Evolutionary conservation across 2,329 filamentous ascomycete genomes (phyloP).

Genomic region (Xylaria sp.): DNA sequence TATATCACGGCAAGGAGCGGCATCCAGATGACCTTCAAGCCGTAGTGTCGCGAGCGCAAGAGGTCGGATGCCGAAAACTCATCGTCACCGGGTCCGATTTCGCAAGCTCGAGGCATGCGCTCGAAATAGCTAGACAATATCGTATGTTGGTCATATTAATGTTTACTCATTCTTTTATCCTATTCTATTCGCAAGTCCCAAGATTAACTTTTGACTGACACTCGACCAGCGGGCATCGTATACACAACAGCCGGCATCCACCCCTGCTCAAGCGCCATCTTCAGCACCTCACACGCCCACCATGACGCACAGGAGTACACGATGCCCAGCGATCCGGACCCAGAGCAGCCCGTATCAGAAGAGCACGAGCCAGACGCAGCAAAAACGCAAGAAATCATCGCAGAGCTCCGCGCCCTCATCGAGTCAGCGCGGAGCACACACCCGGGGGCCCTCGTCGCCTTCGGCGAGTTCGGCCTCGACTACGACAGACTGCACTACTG

Average conservation of each 20-base stretch:
- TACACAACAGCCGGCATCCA: slow-evolving; percentile 95
- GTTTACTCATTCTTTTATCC: background rate
- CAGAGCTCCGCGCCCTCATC: slow-evolving; percentile 73
- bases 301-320: slow-evolving; percentile 59
- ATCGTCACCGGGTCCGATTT: slow-evolving; percentile 95
- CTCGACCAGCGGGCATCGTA: slow-evolving; percentile 71
- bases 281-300: slow-evolving; percentile 66
- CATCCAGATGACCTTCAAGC: slow-evolving; percentile 79
- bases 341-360: slow-evolving; percentile 60
- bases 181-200: background rate
- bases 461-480: slow-evolving; percentile 96
- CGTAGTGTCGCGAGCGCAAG: slow-evolving; percentile 80
- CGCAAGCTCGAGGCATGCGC: slow-evolving; percentile 77
- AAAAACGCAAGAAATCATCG: slow-evolving; percentile 63
- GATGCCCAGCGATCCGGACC: slow-evolving; percentile 65
- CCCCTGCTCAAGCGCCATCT: slow-evolving; percentile 85
- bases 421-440: slow-evolving; percentile 60
- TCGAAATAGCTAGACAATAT: slow-evolving; percentile 78
- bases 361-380: slow-evolving; percentile 58
- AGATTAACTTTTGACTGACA: slow-evolving; percentile 20
- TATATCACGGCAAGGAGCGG: slow-evolving; percentile 81
- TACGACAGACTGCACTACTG: slow-evolving; percentile 92
- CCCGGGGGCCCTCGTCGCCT: slow-evolving; percentile 72
- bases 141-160: slow-evolving; percentile 63
- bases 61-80: slow-evolving; percentile 86